phyloP scores from a whole-genome alignment of 108 stramenopile genomes.

The Nitzschia palea region DNA sequence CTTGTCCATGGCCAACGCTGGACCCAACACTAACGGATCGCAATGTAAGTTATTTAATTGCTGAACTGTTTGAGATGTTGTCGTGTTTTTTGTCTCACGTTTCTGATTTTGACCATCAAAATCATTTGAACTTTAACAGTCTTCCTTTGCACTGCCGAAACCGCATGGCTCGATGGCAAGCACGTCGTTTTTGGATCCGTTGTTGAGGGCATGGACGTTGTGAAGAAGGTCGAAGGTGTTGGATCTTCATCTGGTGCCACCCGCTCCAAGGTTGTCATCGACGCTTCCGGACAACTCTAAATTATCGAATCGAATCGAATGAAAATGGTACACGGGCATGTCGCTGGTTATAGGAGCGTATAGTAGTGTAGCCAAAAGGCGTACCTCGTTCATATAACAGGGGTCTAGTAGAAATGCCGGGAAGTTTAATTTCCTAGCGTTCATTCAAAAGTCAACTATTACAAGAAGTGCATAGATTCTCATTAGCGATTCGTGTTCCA shows the following conservation, averaged over 20 bases:
- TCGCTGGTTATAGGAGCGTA: too few relatives aligned
- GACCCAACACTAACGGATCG: constrained; percentile 91
- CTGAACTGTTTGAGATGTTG: background rate
- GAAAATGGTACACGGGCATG: too few relatives aligned
- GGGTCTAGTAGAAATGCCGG: too few relatives aligned
- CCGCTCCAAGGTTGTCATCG: constrained; percentile 63
- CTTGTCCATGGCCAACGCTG: constrained; percentile 96
- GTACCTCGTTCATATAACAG: too few relatives aligned
- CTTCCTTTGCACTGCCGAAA: constrained; percentile 87
- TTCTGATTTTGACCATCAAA: background rate
- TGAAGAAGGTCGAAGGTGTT: constrained; percentile 83
- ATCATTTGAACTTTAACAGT: constrained; percentile 1
- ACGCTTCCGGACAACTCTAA: constrained; percentile 84
- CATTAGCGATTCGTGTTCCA: too few relatives aligned
- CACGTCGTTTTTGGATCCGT: constrained; percentile 93
- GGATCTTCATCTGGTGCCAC: constrained; percentile 82
- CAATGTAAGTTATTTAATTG: constrained; percentile 26
- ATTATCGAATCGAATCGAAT: too few relatives aligned
- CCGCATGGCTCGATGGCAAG: constrained; percentile 96
- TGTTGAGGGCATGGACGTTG: constrained; percentile 89
- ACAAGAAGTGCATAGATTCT: too few relatives aligned
- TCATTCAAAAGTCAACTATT: too few relatives aligned
- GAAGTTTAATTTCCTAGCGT: too few relatives aligned
- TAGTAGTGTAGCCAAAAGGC: too few relatives aligned
- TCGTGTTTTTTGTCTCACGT: background rate